phyloP scores from a whole-genome alignment of 2,329 filamentous ascomycete species.

The Neofusicoccum cordaticola region DNA sequence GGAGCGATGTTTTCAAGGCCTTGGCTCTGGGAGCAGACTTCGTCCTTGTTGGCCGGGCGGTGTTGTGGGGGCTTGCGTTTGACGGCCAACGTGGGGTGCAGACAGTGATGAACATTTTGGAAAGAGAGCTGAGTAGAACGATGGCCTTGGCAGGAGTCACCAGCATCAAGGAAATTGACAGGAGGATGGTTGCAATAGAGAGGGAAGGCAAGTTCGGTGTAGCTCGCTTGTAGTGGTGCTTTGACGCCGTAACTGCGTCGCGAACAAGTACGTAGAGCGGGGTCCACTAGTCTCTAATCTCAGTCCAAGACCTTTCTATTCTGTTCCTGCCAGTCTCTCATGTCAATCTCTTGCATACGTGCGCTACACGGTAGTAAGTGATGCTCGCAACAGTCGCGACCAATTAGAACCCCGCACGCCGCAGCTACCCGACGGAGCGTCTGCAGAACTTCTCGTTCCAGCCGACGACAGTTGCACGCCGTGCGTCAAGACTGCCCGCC shows the following conservation, averaged over 20 bases:
- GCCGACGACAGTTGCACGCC: no score
- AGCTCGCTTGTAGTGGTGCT: background rate
- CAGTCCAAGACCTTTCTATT: no score
- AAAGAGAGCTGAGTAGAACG: slow-evolving; percentile 20
- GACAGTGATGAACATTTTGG: slow-evolving; percentile 17
- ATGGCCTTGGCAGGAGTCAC: slow-evolving; percentile 25
- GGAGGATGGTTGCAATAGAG: slow-evolving; percentile 20
- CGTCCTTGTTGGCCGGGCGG: slow-evolving; percentile 58
- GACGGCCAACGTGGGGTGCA: background rate
- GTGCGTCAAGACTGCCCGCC: no score
- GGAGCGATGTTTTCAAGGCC: slow-evolving; percentile 65
- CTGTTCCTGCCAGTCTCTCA: no score
- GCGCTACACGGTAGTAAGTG: no score
- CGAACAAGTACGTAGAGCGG: no score
- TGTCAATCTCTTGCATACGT: no score
- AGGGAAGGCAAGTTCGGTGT: slow-evolving; percentile 22
- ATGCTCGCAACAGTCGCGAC: background rate
- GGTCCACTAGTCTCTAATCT: no score
- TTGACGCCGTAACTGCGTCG: no score
- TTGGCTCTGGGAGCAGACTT: slow-evolving; percentile 62
- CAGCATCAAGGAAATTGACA: slow-evolving; percentile 22
- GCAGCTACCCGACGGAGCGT: background rate
- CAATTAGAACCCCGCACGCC: background rate
- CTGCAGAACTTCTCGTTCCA: no score
- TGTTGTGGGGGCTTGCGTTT: slow-evolving; percentile 41